phyloP scores from a whole-genome alignment of 2,329 filamentous ascomycete genomes.

The Dactylellina drechsleri region DNA sequence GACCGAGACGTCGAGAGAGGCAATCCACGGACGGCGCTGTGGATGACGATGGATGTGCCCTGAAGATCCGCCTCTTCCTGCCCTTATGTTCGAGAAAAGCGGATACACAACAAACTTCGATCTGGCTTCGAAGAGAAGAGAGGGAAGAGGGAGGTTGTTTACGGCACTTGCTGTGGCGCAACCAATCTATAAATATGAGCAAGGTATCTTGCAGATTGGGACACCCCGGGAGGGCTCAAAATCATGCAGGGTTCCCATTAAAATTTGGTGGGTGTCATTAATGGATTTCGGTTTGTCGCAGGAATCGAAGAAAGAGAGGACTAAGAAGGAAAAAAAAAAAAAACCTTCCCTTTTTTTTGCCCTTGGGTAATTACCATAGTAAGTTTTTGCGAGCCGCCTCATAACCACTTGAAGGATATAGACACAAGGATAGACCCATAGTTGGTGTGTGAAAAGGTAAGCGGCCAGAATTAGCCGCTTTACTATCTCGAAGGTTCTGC shows the following conservation, averaged over 20 bases:
- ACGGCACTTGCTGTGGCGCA: constrained; percentile 54
- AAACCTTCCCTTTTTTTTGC: constrained; percentile 8
- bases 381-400: constrained; percentile 49
- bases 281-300: constrained; percentile 52
- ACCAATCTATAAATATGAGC: constrained; percentile 55
- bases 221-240: constrained; percentile 43
- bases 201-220: constrained; percentile 52
- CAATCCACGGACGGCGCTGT: constrained; percentile 25
- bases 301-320: constrained; percentile 51
- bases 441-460: constrained; percentile 23
- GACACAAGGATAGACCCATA: constrained; percentile 1
- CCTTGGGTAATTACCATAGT: constrained; percentile 19
- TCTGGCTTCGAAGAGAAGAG: constrained; percentile 40
- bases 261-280: constrained; percentile 54
- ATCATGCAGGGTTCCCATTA: constrained; percentile 53
- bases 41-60: constrained; percentile 41
- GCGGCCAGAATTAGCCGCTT: neutral
- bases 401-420: neutral
- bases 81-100: constrained; percentile 33
- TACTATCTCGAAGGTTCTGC: constrained; percentile 4
- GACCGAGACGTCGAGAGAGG: constrained; percentile 49
- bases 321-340: constrained; percentile 15
- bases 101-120: constrained; percentile 42
- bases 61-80: constrained; percentile 47
- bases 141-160: constrained; percentile 48